Evolutionary conservation across 768 basidiomycete genomes (phyloP).

Genomic region (Russula earlei): DNA sequence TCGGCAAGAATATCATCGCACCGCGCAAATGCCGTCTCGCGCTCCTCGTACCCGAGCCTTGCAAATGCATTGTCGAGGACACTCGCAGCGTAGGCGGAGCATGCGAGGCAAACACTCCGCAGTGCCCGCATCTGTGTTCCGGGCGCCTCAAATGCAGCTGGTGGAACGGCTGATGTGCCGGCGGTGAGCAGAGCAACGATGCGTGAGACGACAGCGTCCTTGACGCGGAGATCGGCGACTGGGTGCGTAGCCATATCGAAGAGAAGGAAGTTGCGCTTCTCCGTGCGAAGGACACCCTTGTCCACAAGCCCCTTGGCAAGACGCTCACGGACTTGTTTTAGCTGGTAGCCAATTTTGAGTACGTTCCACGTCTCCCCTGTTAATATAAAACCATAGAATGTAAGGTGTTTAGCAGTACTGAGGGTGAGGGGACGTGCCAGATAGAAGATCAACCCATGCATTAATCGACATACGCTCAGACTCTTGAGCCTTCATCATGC

Average conservation of each 20-base stretch:
- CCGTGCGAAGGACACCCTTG: conserved; percentile 97
- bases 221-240: conserved; percentile 84
- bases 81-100: conserved; percentile 88
- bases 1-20: conserved; percentile 92
- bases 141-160: conserved; percentile 63
- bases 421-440: conserved; percentile 47
- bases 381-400: neutral
- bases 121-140: conserved; percentile 71
- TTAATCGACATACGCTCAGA: conserved; percentile 71
- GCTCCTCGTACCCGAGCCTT: conserved; percentile 80
- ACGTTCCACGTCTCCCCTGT: conserved; percentile 99
- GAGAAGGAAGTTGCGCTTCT: conserved; percentile 96
- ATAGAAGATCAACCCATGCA: conserved; percentile 91
- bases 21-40: conserved; percentile 87
- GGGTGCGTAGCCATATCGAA: conserved; percentile 99
- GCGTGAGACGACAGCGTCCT: conserved; percentile 75
- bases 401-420: neutral
- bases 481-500: conserved; percentile 86
- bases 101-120: conserved; percentile 78
- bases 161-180: conserved; percentile 72
- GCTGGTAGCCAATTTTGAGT: conserved; percentile 98
- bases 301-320: conserved; percentile 96
- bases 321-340: conserved; percentile 96
- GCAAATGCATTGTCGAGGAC: conserved; percentile 93
- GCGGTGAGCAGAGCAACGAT: conserved; percentile 71